A percentile compares a stretch with the other conserved stretches of the same genome.
Conservation (phyloP, 208 protist species). For the Leishmania tarentolae region DNA sequence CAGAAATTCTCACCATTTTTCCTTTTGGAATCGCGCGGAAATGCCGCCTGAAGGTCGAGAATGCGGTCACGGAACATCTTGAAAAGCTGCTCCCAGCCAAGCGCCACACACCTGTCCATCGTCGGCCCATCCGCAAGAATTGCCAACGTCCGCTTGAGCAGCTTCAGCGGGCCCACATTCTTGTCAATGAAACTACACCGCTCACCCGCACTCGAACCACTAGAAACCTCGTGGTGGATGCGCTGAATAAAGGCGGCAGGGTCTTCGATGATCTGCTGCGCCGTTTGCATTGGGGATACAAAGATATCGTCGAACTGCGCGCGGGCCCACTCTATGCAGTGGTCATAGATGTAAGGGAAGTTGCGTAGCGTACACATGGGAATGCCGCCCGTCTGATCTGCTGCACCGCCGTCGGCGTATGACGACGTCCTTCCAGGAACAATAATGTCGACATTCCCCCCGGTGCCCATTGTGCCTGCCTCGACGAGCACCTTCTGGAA, state of each 20-base stretch:
- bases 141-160: conserved; percentile 53
- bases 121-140: conserved; percentile 57
- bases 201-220: conserved; percentile 68
- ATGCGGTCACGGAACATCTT: conserved; percentile 97
- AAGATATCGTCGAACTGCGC: conserved; percentile 94
- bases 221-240: conserved; percentile 65
- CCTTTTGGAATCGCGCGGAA: conserved; percentile 96
- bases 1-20: conserved; percentile 93
- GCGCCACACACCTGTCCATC: conserved; percentile 94
- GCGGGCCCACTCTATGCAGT: conserved; percentile 97
- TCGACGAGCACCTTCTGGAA: conserved; percentile 98
- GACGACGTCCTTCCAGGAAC: conserved; percentile 97
- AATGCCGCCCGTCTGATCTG: conserved; percentile 97
- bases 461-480: conserved; percentile 98
- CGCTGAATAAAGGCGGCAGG: conserved; percentile 63
- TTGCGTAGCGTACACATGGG: conserved; percentile 99
- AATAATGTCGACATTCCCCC: conserved; percentile 98
- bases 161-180: conserved; percentile 60
- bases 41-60: conserved; percentile 96
- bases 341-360: conserved; percentile 99
- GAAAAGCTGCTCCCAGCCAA: conserved; percentile 96
- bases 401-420: conserved; percentile 96
- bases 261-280: conserved; percentile 83
- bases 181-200: conserved; percentile 80
- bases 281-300: conserved; percentile 82